Base-by-base conservation (phyloP, 345 rosid species). In the Syzygium oleosum region DNA sequence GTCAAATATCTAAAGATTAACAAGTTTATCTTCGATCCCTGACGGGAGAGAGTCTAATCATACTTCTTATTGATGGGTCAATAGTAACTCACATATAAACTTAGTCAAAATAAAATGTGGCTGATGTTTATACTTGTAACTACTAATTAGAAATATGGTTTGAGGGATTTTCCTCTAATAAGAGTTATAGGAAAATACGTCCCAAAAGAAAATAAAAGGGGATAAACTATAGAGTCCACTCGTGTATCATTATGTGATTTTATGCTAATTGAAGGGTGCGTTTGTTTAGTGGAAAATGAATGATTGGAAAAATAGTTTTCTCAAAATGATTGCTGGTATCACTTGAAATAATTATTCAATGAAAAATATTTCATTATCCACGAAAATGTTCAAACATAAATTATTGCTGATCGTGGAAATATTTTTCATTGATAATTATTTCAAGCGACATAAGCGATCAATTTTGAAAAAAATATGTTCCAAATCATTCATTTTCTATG, bases 401-500 rank as follows among this genome's bases (percentile, higher is more conserved):
- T 23, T 23, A 23, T 55, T 22, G 9, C 0, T 55, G 4, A 7
- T 55, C 7, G 9, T 9, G 0, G 23, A 55, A 55, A 55, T 19
- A 55, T 21, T 10, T 13, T 55, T 55, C 2, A 55, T 55, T 55
- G 27, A 55, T 22, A 55, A 55, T 55, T 55, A 21, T 56, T 56
- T 56, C 63, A 23, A 56, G 25, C 63, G 19, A 56, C 11, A 0
- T 2, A 23, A 56, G 14, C 2, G 4, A 56, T 22, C 6, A 4
- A 56, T 56, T 0, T 56, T 56, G 6, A 5, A 0, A 56, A 56
- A 56, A 56, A 56, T 23, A 56, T 56, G 8, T 23, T 23, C 9
- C 0, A 56, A 56, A 56, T 56, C 2, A 56, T 56, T 56, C 13
- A 23, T 56, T 56, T 56, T 0, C 11, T 0, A 13, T 22, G 63